Percentiles rank a stretch among this genome's conserved stretches.
These are phyloP conservation scores for Fusarium hostae DNA, from an alignment of 2,329 filamentous ascomycete species.

Conservation along the genomic window DNA sequence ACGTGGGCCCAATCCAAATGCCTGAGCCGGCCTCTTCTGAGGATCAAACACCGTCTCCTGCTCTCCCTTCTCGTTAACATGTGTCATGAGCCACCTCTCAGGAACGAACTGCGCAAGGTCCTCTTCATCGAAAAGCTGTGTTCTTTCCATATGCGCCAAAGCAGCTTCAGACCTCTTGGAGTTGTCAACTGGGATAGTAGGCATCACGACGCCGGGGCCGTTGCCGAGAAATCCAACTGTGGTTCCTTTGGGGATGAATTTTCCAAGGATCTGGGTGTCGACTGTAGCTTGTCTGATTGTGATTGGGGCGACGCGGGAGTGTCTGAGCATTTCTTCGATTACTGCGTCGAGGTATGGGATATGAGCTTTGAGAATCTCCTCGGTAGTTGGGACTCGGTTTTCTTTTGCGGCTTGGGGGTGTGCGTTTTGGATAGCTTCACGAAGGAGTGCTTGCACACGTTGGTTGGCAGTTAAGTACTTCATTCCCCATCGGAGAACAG, in stretches of 20 bases:
- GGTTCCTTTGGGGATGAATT: conserved; percentile 50
- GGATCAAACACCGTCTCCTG: conserved; percentile 25
- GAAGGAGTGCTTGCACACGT: conserved; percentile 43
- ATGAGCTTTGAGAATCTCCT: conserved; percentile 44
- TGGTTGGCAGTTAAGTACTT: conserved; percentile 43
- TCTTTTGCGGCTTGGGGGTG: conserved; percentile 30
- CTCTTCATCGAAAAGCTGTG: conserved; percentile 38
- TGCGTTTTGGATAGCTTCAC: conserved; percentile 34
- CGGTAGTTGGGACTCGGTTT: conserved; percentile 38
- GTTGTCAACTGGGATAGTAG: conserved; percentile 32
- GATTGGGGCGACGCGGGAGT: conserved; percentile 40
- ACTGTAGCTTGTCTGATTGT: conserved; percentile 44
- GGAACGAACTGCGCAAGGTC: conserved; percentile 47
- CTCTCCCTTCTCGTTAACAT: neutral
- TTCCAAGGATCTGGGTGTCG: conserved; percentile 50
- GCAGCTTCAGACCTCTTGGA: conserved; percentile 19
- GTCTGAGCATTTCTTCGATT: conserved; percentile 51
- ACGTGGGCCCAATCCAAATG: conserved; percentile 33
- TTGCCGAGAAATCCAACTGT: conserved; percentile 42
- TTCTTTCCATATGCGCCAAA: neutral
- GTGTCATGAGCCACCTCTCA: conserved; percentile 50
- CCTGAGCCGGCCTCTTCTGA: conserved; percentile 21
- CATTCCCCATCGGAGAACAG: conserved; percentile 36
- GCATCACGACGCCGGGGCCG: conserved; percentile 43
- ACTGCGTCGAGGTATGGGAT: conserved; percentile 53